Percentiles rank a stretch among this genome's conserved stretches.
Evolutionary conservation across 2,329 filamentous ascomycete species (phyloP).

Genomic region (Paracamarosporium sp.): DNA sequence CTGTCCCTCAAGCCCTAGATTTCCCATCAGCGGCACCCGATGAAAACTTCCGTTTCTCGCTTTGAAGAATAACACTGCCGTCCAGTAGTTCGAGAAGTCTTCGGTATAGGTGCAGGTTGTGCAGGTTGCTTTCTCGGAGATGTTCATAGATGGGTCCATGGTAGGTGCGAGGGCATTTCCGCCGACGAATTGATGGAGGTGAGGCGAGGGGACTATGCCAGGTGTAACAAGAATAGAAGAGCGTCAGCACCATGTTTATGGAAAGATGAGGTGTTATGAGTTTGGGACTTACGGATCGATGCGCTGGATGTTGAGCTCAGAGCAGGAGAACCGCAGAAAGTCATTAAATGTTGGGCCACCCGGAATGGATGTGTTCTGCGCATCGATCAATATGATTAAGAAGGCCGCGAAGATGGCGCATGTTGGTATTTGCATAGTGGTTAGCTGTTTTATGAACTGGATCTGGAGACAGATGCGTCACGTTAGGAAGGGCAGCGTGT

Average conservation of each 20-base stretch:
- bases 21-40: constrained; percentile 18
- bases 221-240: constrained; percentile 28
- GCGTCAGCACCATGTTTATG: background rate
- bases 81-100: constrained; percentile 26
- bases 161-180: constrained; percentile 15
- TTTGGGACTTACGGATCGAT: constrained; percentile 13
- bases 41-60: constrained; percentile 18
- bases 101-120: constrained; percentile 26
- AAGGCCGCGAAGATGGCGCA: background rate
- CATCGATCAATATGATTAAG: background rate
- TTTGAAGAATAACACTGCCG: constrained; percentile 19
- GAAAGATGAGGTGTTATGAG: background rate
- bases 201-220: constrained; percentile 12
- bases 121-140: constrained; percentile 16
- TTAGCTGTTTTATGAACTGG: background rate
- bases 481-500: background rate
- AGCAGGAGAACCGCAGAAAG: constrained; percentile 16
- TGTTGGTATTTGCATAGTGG: background rate
- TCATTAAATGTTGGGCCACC: constrained; percentile 10
- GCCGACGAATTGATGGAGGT: constrained; percentile 20
- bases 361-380: constrained; percentile 3
- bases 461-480: background rate
- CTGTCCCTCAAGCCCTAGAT: constrained; percentile 10
- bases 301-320: constrained; percentile 17
- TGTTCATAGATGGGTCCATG: constrained; percentile 14